Conservation (phyloP, 129 eudicot genomes). For the Centaurea solstitialis region DNA sequence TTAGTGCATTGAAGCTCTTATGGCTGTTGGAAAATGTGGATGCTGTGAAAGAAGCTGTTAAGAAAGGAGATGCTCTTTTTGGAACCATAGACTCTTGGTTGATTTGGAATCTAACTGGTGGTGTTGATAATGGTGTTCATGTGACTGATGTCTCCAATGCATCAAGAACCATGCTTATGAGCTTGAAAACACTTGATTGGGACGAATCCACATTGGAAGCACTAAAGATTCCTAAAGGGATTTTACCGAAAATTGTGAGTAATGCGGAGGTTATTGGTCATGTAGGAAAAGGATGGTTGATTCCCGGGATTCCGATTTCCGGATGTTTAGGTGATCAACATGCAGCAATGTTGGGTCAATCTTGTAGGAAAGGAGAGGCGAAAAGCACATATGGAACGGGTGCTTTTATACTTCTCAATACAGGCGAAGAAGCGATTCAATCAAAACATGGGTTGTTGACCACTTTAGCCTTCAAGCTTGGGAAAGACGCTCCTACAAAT, state of each 20-base stretch:
- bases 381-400: constrained; percentile 98
- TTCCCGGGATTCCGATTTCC: constrained; percentile 79
- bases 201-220: constrained; percentile 54
- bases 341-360: constrained; percentile 97
- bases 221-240: constrained; percentile 51
- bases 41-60: constrained; percentile 64
- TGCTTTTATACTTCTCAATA: constrained; percentile 89
- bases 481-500: constrained; percentile 73
- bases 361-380: constrained; percentile 90
- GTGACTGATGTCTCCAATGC: constrained; percentile 94
- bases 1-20: constrained; percentile 85
- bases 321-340: constrained; percentile 99
- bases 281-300: constrained; percentile 74
- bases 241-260: constrained; percentile 81
- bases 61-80: constrained; percentile 80
- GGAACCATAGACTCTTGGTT: constrained; percentile 96
- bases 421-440: constrained; percentile 67
- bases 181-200: constrained; percentile 78
- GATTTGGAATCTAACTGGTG: constrained; percentile 95
- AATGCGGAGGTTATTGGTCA: constrained; percentile 86
- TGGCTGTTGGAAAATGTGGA: constrained; percentile 88
- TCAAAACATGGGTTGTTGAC: constrained; percentile 87
- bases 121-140: constrained; percentile 65
- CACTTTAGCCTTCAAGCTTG: constrained; percentile 88
- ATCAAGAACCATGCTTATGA: constrained; percentile 96